Base-by-base conservation (phyloP, 139 green algal genomes). In the Trebouxia sp. region DNA sequence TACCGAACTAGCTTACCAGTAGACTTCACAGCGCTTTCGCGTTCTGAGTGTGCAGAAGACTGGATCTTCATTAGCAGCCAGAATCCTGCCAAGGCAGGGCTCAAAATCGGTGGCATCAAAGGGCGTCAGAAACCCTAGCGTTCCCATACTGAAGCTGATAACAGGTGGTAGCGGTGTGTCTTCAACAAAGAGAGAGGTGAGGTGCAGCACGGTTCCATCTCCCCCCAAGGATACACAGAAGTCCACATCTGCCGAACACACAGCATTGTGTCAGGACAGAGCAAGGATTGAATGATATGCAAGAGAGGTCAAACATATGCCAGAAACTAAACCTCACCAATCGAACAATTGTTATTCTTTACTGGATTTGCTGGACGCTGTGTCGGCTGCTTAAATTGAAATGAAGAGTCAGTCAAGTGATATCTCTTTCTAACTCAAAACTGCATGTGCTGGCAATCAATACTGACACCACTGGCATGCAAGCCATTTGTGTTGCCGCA, bases 81-180 rank as follows among this genome's bases (percentile, higher is more conserved):
- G 86, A 58, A 96, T 84, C 3, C 88, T 83, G 22, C 58, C 41
- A 74, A 96, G 85, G 35, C 86, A 82, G 26, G 83, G 17, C 74
- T 82, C 55, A 66, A 88, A 94, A 58, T 91, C 69, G 6, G 62
- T 80, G 10, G 86, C 87, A 78, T 96, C 92, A 83, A 97, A 98
- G 43, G 92, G 92, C 5, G 94, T 98, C 35, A 98, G 85, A 84
- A 98, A 98, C 48, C 94, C 94, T 39, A 98, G 88, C 0, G 93
- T 94, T 39, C 94, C 94, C 94, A 98, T 98, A 12, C 91, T 88
- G 69, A 97, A 97, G 83, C 81, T 91, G n/a, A 97, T 85, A 11
- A 94, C 85, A 1, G 94, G 94, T 11, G 94, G 93, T 83, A 98
- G 83, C 5, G 94, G 91, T 53, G 82, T 69, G 77, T 97, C 93